Evolutionary conservation across 2,329 filamentous ascomycete genomes (phyloP).

Genomic region (Mariannaea elegans): DNA sequence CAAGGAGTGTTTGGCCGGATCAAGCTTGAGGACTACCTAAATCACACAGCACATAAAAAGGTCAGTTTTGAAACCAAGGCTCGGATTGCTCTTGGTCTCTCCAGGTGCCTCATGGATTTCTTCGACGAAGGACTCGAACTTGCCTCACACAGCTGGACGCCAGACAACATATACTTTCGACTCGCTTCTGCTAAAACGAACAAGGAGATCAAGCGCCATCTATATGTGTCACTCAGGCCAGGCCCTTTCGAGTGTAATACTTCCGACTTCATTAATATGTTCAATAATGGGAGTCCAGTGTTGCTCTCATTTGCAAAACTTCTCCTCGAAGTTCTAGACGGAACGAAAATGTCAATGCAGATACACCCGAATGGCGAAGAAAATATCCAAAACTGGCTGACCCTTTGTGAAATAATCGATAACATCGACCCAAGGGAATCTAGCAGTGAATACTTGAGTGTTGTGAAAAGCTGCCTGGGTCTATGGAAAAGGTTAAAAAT

Average conservation of each 20-base stretch:
- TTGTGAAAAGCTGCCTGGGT: too few relatives aligned
- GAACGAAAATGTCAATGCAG: not conserved
- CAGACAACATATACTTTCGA: not conserved
- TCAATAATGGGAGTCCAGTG: not conserved
- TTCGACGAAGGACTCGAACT: not conserved
- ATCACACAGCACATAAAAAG: not conserved
- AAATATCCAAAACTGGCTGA: not conserved
- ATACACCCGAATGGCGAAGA: not conserved
- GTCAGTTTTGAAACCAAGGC: not conserved
- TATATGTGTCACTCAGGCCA: not conserved
- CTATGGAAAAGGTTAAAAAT: not conserved
- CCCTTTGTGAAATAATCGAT: too few relatives aligned
- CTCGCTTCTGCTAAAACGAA: not conserved
- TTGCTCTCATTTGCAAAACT: conserved; percentile 5
- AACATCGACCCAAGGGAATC: not conserved
- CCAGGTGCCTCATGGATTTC: conserved; percentile 6
- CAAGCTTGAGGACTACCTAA: not conserved
- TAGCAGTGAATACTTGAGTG: too few relatives aligned
- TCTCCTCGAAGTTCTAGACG: not conserved
- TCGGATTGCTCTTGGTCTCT: not conserved
- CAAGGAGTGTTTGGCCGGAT: not conserved
- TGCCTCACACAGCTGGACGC: not conserved
- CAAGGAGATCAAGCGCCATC: not conserved
- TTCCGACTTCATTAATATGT: not conserved
- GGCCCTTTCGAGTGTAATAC: not conserved